Percentiles rank a stretch among this genome's conserved stretches.
Evolutionary conservation across 2,329 filamentous ascomycete species (phyloP).

Genomic region (Iodosphaeria phyllophila): DNA sequence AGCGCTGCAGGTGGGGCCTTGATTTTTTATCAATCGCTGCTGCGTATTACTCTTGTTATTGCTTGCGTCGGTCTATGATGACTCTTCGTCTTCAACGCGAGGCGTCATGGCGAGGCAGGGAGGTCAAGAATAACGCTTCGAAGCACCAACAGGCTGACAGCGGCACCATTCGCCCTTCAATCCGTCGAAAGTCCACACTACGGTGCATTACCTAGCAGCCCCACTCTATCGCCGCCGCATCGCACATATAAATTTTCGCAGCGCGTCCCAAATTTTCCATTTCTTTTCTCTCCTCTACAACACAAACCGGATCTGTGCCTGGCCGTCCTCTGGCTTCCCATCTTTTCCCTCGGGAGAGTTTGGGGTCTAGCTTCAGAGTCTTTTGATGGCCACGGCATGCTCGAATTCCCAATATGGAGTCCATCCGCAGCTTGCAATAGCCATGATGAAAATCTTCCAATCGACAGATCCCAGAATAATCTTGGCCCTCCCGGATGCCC

Average conservation of each 20-base stretch:
- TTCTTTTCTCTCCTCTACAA: conserved; percentile 15
- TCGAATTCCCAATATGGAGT: conserved; percentile 68
- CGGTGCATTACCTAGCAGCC: too few relatives aligned
- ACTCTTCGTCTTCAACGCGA: too few relatives aligned
- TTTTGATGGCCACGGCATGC: conserved; percentile 65
- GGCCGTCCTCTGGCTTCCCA: conserved; percentile 47
- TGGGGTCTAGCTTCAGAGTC: conserved; percentile 43
- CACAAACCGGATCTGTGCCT: conserved; percentile 78
- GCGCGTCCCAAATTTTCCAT: conserved; percentile 14
- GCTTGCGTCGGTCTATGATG: neutral
- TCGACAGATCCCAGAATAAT: conserved; percentile 89
- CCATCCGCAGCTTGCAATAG: conserved; percentile 40
- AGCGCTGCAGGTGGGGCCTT: neutral
- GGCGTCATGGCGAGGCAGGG: too few relatives aligned
- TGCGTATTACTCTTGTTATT: neutral
- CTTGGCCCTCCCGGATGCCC: conserved; percentile 37
- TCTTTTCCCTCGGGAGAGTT: conserved; percentile 21
- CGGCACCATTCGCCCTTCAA: too few relatives aligned
- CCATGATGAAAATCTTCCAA: conserved; percentile 77
- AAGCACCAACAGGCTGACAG: too few relatives aligned
- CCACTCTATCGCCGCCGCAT: too few relatives aligned
- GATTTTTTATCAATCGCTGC: neutral
- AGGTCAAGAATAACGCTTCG: too few relatives aligned
- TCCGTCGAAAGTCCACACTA: too few relatives aligned
- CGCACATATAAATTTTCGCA: conserved; percentile 7